Percentiles rank a stretch among this genome's conserved stretches.
Evolutionary conservation across 1,284 basidiomycete species (phyloP).

Genomic region (Neonothopanus nambi): DNA sequence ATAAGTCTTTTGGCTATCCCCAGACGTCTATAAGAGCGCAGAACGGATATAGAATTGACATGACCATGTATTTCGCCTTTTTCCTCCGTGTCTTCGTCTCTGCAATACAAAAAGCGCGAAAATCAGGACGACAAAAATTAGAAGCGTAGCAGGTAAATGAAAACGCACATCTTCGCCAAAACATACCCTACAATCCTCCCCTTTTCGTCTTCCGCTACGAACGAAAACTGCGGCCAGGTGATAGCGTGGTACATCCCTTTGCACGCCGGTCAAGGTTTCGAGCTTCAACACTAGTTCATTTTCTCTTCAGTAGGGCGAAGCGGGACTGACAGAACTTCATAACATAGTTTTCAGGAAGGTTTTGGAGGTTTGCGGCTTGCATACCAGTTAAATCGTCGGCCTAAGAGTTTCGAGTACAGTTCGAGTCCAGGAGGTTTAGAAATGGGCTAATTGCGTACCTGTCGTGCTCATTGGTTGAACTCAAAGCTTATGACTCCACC

Average conservation of each 20-base stretch:
- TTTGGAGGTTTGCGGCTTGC: conserved; percentile 81
- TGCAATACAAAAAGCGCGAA: conserved; percentile 18
- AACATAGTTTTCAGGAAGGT: conserved; percentile 85
- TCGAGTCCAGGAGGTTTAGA: neutral
- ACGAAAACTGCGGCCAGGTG: conserved; percentile 65
- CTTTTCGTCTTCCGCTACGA: conserved; percentile 11
- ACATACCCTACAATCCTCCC: conserved; percentile 13
- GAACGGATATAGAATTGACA: conserved; percentile 89
- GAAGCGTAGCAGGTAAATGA: too few species aligned
- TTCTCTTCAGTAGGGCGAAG: neutral
- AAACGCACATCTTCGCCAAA: conserved; percentile 64
- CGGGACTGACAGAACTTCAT: conserved; percentile 77
- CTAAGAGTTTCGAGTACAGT: too few species aligned
- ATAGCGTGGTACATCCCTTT: conserved; percentile 89
- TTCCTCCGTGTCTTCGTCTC: conserved; percentile 60
- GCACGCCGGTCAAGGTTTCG: too few species aligned
- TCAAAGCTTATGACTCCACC: neutral
- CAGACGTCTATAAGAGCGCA: conserved; percentile 83
- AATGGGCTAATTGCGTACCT: neutral
- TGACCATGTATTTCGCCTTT: conserved; percentile 72
- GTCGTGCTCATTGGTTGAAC: neutral
- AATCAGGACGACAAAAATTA: neutral
- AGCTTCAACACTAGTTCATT: neutral
- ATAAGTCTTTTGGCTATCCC: conserved; percentile 89
- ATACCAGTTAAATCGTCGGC: conserved; percentile 76